phyloP scores from a whole-genome alignment of 176 grass and related monocot species.

The Carex scoparia region DNA sequence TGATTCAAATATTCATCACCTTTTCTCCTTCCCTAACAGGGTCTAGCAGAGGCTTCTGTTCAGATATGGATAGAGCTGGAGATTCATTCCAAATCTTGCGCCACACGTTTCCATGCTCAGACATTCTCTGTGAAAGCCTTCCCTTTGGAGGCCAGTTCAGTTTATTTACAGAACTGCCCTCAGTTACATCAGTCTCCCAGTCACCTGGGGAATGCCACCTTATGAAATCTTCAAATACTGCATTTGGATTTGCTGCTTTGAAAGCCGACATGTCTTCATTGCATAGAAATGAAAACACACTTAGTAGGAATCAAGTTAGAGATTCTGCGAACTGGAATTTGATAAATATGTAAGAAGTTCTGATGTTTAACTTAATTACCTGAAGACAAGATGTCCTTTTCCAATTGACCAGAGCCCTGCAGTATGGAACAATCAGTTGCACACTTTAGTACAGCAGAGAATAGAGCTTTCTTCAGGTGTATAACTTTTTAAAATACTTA shows the following conservation, averaged over 20 bases:
- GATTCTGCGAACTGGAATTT: not conserved
- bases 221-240: conserved; percentile 98
- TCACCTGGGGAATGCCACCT: conserved; percentile 97
- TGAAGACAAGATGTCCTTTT: conserved; percentile 84
- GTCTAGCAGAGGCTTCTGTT: conserved; percentile 85
- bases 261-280: conserved; percentile 97
- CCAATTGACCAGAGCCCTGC: conserved; percentile 90
- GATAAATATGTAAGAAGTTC: not conserved
- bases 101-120: conserved; percentile 88
- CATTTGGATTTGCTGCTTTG: conserved; percentile 96
- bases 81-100: conserved; percentile 92
- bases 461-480: conserved; percentile 6
- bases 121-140: conserved; percentile 86
- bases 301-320: conserved; percentile 1
- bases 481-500: conserved; percentile 15
- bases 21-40: conserved; percentile 94
- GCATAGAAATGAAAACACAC: conserved; percentile 28
- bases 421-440: conserved; percentile 24
- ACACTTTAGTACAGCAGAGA: not conserved
- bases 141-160: conserved; percentile 70
- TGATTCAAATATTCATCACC: conserved; percentile 28
- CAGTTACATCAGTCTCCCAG: conserved; percentile 59
- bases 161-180: conserved; percentile 33
- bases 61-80: conserved; percentile 63
- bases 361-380: conserved; percentile 45